Base-by-base conservation (phyloP, 2,329 filamentous ascomycete genomes). In the Colletotrichum sp. region DNA sequence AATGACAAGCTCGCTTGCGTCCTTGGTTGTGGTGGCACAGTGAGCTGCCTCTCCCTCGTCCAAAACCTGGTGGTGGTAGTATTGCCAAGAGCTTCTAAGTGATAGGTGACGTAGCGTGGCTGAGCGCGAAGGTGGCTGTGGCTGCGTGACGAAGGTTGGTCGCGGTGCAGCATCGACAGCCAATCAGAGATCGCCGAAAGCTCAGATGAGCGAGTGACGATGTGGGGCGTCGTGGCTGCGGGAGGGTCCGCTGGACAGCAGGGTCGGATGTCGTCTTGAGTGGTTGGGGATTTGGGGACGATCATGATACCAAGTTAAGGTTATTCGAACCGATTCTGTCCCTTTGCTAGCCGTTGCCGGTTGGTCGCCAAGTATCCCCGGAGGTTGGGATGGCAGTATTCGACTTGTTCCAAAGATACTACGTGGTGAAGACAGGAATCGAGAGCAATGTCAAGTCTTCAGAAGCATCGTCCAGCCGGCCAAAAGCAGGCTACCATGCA, bases 81-180 rank as follows among this genome's bases (percentile, higher is more conserved):
- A 60, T 60, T 63, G 67, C 67, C 67, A 70, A 70, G 67, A 70
- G 36, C 15, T 52, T 24, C 48, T 38, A 38, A 32, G 36, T 57
- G 67, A 24, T n/a, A 48, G 26, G 67, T 70, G 67, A 70, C 67
- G 67, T 70, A 70, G 67, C 28, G 67, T 70, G 67, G 67, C 67
- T 70, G 36, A 70, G 67, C 32, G n/a, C 15, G 10, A 26, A 1
- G 48, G 67, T 70, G 67, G 67, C 67, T 70, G 67, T 57, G 67
- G 57, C 32, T 38, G 8, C 12, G 28, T 70, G 67, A 70, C 67
- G 57, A 9, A n/a, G 8, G 16, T 13, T 3, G 36, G 6, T 57
- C 30, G 36, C 32, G 52, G 52, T 68, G 34, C 67, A n/a, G 57
- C 24, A 8, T 16, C 6, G 2, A 18, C 18, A 16, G 34, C 65